Evolutionary conservation across 805 yeast genomes (phyloP).

Genomic region (Wickerhamiella musiphila): DNA sequence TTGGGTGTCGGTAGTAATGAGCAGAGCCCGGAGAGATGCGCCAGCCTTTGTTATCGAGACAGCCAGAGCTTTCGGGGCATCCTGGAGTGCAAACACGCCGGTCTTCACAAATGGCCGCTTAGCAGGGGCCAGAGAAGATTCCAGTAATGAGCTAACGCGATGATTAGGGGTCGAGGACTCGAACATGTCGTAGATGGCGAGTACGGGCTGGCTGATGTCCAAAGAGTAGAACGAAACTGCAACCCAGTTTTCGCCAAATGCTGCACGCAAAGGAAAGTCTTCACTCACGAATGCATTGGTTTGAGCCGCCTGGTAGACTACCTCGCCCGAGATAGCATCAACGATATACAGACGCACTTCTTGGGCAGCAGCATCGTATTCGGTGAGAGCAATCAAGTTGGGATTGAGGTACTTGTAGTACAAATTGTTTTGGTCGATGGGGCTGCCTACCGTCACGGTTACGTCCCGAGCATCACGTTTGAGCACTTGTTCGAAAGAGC

Average conservation of each 20-base stretch:
- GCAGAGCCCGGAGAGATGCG: conserved; percentile 47
- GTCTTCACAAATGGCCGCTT: conserved; percentile 24
- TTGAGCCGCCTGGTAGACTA: conserved; percentile 30
- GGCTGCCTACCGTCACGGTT: conserved; percentile 46
- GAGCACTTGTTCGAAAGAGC: conserved; percentile 25
- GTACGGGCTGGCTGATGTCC: conserved; percentile 30
- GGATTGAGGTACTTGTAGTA: conserved; percentile 75
- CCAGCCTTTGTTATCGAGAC: conserved; percentile 46
- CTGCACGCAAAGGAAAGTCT: conserved; percentile 30
- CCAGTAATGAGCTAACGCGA: too few relatives aligned
- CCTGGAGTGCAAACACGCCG: conserved; percentile 39
- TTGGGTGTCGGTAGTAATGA: conserved; percentile 42
- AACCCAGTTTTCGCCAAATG: conserved; percentile 73
- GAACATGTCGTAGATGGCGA: conserved; percentile 63
- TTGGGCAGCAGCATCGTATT: conserved; percentile 30
- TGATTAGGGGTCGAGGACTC: conserved; percentile 55
- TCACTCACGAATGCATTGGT: conserved; percentile 26
- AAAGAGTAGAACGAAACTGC: conserved; percentile 43
- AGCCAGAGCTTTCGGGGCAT: conserved; percentile 33
- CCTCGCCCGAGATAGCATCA: conserved; percentile 53
- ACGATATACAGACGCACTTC: conserved; percentile 30
- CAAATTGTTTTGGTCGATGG: conserved; percentile 52
- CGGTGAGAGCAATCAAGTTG: conserved; percentile 37
- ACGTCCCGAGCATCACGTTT: conserved; percentile 25
- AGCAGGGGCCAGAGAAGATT: conserved; percentile 10